Evolutionary conservation across 805 yeast genomes (phyloP), one percentile per base, ranked within the genome.

Genomic region (Brettanomyces bruxellensis): DNA sequence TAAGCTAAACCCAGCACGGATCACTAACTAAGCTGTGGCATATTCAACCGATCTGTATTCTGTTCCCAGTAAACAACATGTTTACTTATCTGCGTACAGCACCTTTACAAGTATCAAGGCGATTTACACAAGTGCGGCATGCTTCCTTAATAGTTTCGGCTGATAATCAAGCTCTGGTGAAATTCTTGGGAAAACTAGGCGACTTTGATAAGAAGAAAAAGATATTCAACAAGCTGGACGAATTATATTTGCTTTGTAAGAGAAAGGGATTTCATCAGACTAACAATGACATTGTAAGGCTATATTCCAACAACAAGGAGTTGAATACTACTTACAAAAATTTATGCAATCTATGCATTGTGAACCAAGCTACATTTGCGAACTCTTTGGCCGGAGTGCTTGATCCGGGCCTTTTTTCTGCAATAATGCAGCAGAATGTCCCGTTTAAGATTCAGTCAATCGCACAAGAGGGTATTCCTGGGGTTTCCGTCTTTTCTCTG

Each of bases 181-280:
- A 50, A 34, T 40, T 62, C 35, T 49, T 63, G 11, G 48, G 60
- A 2, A 57, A 65, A 45, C 45, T 63, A 30, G 63, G 55, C 36
- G 59, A 55, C 34, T 63, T 63, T 44, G 56, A 61, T 44, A 45
- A 51, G 1, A 52, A 55, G 6, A 50, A 60, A 1, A 41, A 54
- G 5, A 62, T 63, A 4, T 61, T 63, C 38, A 52, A 56, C 24
- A 61, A 62, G 44, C 48, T 63, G 5, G 67, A 63, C 44, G 55
- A 55, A 9, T 49, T 63, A n/a, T 61, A 58, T 43, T 43, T 59
- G 41, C 45, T 63, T 8, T 51, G 62, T n/a, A 61, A 60, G 44
- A 55, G 64, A 45, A 63, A 63, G 46, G 67, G 67, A 1, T 62
- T 62, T 36, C 61, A 57, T 45, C 59, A 61, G 44, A 25, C 54